Conservation (phyloP, 2,329 filamentous ascomycete genomes). For the Moelleriella libera region DNA sequence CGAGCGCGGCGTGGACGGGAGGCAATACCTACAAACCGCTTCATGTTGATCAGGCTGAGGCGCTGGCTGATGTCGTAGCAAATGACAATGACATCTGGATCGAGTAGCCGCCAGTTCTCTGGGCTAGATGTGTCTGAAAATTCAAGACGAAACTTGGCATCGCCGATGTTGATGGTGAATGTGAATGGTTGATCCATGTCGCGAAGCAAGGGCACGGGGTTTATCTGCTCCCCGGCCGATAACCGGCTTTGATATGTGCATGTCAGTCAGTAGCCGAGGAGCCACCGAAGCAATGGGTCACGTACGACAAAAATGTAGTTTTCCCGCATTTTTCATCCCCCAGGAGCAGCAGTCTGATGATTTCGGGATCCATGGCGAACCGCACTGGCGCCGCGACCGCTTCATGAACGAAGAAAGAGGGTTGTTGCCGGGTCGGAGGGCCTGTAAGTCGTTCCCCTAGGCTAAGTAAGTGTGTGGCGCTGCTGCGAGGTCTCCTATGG, state of each 20-base stretch:
- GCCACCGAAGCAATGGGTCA: background rate
- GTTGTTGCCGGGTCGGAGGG: background rate
- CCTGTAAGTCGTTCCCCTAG: no score
- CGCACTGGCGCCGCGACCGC: background rate
- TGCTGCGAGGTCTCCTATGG: no score
- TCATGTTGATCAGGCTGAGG: constrained; percentile 42
- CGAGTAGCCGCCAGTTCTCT: constrained; percentile 42
- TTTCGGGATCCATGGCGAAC: constrained; percentile 28
- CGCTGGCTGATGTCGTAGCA: constrained; percentile 50
- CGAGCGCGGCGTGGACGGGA: background rate
- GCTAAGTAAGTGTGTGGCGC: no score
- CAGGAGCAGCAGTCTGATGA: constrained; percentile 40
- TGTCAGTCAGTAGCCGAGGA: constrained; percentile 5
- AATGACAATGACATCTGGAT: constrained; percentile 42
- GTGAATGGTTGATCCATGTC: constrained; percentile 47
- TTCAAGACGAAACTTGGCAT: constrained; percentile 34
- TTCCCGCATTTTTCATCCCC: constrained; percentile 47
- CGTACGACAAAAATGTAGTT: constrained; percentile 47
- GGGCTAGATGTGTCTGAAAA: constrained; percentile 47
- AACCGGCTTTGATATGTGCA: constrained; percentile 28
- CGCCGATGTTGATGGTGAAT: constrained; percentile 34
- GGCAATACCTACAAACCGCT: constrained; percentile 31
- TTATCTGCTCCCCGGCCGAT: constrained; percentile 27
- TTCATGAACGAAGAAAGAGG: background rate
- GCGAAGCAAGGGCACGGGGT: constrained; percentile 33